Conservation (phyloP, 768 basidiomycete species). For the Mycena capillaripes region DNA sequence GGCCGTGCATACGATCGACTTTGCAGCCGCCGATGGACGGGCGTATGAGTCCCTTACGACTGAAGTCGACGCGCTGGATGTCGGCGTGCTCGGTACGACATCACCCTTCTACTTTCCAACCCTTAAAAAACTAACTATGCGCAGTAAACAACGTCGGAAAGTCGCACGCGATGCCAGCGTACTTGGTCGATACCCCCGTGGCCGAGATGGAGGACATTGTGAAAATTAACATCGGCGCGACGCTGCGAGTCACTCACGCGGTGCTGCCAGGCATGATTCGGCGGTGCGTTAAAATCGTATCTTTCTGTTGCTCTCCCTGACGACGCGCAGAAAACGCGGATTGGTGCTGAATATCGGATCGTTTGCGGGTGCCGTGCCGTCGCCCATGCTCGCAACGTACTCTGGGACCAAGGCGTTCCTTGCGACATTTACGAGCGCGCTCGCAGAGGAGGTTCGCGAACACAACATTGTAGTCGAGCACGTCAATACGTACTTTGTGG, state of each 20-base stretch:
- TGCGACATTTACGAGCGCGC: slow-evolving; percentile 85
- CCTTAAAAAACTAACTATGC: neutral
- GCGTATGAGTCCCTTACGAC: slow-evolving; percentile 68
- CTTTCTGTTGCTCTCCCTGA: neutral
- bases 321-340: slow-evolving; percentile 74
- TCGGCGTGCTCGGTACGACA: slow-evolving; percentile 83
- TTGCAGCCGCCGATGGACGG: slow-evolving; percentile 68
- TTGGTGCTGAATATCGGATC: slow-evolving; percentile 94
- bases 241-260: slow-evolving; percentile 83
- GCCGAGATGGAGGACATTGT: slow-evolving; percentile 90
- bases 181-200: slow-evolving; percentile 82
- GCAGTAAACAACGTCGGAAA: slow-evolving; percentile 97
- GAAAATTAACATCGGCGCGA: slow-evolving; percentile 86
- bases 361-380: slow-evolving; percentile 89
- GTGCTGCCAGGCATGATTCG: slow-evolving; percentile 88
- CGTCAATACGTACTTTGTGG: slow-evolving; percentile 95
- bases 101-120: neutral
- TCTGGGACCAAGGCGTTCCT: slow-evolving; percentile 95
- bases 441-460: slow-evolving; percentile 84
- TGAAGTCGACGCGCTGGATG: slow-evolving; percentile 65
- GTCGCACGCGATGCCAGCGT: slow-evolving; percentile 88
- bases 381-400: slow-evolving; percentile 95
- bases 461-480: slow-evolving; percentile 87
- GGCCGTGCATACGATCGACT: slow-evolving; percentile 80
- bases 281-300: slow-evolving; percentile 56